Evolutionary conservation across 1,284 basidiomycete genomes (phyloP), one percentile per base, ranked within the genome.

Genomic region (Fomitopsis pinicola): DNA sequence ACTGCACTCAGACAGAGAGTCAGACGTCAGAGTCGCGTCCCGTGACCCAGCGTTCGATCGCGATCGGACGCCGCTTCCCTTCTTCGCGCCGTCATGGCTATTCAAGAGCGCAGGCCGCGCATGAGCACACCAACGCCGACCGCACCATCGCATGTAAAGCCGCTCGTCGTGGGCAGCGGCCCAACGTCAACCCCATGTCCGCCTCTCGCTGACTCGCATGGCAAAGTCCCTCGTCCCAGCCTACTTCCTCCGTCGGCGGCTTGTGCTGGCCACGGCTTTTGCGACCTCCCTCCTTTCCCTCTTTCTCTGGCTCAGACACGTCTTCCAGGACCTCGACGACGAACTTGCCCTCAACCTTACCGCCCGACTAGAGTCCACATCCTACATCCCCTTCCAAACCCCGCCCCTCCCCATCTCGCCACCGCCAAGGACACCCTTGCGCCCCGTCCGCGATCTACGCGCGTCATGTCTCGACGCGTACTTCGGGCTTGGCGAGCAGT

Each of bases 381-480:
- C 42, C 62, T 56, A 55, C 50, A 28, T 61, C 17, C 59, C 62
- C 10, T 46, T 63, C 36, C 19, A 60, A 10, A 9, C 42, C 46
- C 22, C 59, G 17, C 35, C 40, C 2, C 42, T 54, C 17, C 59
- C 50, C 22, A 8, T 45, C 6, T 50, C 59, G 7, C 17, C 40
- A 8, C 56, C 50, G 28, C 35, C 57, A 52, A 22, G 42, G 9
- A 45, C 62, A 42, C 28, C 54, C 14, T 60, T 72, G 45, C 53
- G 62, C 36, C 68, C 68, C 15, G 67, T 67, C 2, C 67, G 67
- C 58, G 67, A 66, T 55, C 64, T 71, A 2, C 71, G 68, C 3
- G 42, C 52, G 8, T 48, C 64, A 42, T 72, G 71, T 55, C 64
- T 71, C 15, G 71, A 72, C 45, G 65, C 60, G 10, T 67, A 70